Base-by-base conservation (phyloP, 257 asterid species). In the Rhazya stricta region DNA sequence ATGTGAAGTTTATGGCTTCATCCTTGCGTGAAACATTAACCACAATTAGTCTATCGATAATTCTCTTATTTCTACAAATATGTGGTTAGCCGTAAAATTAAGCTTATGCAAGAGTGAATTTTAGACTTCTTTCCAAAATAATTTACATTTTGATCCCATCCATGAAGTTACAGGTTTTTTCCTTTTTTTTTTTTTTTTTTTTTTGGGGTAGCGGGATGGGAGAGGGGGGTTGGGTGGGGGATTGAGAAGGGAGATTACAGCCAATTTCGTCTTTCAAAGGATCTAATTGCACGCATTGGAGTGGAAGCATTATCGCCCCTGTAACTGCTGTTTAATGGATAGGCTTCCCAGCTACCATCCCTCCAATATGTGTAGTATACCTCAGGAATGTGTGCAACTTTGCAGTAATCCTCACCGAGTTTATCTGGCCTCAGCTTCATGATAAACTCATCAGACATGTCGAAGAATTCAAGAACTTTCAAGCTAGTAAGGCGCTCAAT, bases 361-460 rank as follows among this genome's bases (percentile, higher is more conserved):
- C 48, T 70, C 72, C 80, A 77, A 30, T 77, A 60, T 45, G 76
- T 77, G 50, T 34, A 18, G 25, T 61, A 71, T 36, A 63, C 69
- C 51, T 71, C 56, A 50, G 77, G 81, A 72, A 78, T 72, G 60
- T 78, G 74, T 25, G 58, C 61, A 36, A 72, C 42, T 65, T 63
- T 72, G 18, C 34, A 37, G 53, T 36, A 37, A 30, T 61, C 81
- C 13, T 46, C 74, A 63, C 60, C 51, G 11, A 13, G 12, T 9
- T 43, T 48, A 16, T 48, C 54, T 48, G 19, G 56, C 15, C 8
- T 53, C 27, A 71, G 23, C 21, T 18, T 72, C 37, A n/a, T 42
- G 23, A 76, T 51, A 63, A 74, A 51, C 15, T 53, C 81, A 19
- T 66, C 70, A 15, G 81, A 62, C 79, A 82, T 72, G 36, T 76